phyloP scores from a whole-genome alignment of 768 basidiomycete species.

The Naematelia aurantialba region DNA sequence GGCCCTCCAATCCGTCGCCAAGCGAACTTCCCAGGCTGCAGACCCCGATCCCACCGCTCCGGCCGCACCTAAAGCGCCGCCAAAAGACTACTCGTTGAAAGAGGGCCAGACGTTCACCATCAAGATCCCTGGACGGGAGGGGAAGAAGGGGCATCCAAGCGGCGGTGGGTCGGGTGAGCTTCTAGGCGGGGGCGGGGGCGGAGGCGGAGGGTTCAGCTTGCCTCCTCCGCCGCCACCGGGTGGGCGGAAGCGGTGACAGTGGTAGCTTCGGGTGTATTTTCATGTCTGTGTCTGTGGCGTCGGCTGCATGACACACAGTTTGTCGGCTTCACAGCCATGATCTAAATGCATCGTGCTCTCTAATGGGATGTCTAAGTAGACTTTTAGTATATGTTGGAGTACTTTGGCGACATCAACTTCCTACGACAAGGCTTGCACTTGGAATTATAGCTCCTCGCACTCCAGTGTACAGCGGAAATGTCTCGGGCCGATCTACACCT shows the following conservation, averaged over 20 bases:
- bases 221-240: constrained; percentile 45
- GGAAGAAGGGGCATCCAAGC: constrained; percentile 15
- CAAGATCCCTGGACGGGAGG: constrained; percentile 65
- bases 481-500: not conserved
- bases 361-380: no score
- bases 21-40: constrained; percentile 52
- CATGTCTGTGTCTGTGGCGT: no score
- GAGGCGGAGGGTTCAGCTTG: constrained; percentile 39
- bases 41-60: constrained; percentile 59
- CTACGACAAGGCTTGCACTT: no score
- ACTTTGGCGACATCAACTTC: no score
- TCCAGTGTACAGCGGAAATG: no score
- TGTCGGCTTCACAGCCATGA: no score
- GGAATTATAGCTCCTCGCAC: no score
- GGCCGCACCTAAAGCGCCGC: constrained; percentile 69
- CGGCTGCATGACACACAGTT: no score
- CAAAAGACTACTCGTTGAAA: constrained; percentile 90
- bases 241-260: constrained; percentile 19
- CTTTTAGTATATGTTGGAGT: no score
- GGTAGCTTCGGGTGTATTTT: no score
- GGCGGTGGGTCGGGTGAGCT: not conserved
- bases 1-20: constrained; percentile 53
- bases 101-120: constrained; percentile 94
- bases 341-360: no score
- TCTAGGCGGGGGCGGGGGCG: constrained; percentile 7